phyloP scores from a whole-genome alignment of 2,329 filamentous ascomycete species.

The Colletotrichum coccodes region DNA sequence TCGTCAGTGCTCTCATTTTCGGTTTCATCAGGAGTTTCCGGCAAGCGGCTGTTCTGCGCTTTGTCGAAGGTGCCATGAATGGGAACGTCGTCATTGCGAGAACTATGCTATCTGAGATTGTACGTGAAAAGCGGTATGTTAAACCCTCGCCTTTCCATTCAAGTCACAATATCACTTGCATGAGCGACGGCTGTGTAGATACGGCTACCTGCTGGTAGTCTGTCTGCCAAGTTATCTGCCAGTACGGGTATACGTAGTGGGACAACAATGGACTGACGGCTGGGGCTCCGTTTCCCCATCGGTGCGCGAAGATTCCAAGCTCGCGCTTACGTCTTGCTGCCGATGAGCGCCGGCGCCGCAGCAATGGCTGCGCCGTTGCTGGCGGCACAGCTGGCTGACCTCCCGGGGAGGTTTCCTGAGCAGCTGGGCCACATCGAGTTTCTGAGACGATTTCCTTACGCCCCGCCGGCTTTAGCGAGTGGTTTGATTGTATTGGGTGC shows the following conservation, averaged over 20 bases:
- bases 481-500: background rate
- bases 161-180: no score
- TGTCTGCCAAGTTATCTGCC: no score
- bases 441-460: background rate
- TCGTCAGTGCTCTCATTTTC: background rate
- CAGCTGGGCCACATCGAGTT: background rate
- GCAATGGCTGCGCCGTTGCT: background rate
- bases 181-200: no score
- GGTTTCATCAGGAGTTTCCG: background rate
- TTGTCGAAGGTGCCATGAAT: background rate
- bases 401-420: background rate
- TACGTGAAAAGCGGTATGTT: background rate
- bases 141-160: no score
- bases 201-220: no score
- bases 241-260: no score
- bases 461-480: background rate
- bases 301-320: background rate
- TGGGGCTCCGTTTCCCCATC: no score
- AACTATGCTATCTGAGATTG: background rate
- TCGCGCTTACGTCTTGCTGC: background rate
- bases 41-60: background rate
- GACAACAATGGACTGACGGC: no score
- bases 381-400: background rate
- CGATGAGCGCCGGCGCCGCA: background rate
- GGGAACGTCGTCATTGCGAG: background rate